phyloP scores from a whole-genome alignment of 306 rosid genomes.

The Alnus rubra region DNA sequence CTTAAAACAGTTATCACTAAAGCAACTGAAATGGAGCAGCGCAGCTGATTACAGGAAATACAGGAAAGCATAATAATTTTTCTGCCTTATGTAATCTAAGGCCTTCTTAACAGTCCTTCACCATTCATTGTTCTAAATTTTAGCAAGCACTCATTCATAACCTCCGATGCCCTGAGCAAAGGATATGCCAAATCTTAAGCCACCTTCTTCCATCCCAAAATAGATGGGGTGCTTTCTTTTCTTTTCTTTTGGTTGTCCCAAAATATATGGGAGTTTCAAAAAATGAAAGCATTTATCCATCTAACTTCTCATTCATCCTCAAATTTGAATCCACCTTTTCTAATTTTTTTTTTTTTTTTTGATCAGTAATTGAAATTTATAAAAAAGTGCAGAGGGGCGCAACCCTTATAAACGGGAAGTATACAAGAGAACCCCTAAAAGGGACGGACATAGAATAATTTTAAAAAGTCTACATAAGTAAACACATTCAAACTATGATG shows the following conservation, averaged over 20 bases:
- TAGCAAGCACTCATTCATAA: background rate
- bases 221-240: background rate
- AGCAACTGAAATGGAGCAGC: slow-evolving; percentile 4
- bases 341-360: too few species aligned
- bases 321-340: background rate
- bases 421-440: too few species aligned
- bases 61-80: background rate
- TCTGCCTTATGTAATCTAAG: background rate
- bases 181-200: background rate
- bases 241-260: background rate
- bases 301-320: background rate
- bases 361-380: too few species aligned
- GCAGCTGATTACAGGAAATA: slow-evolving; percentile 14
- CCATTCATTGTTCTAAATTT: background rate
- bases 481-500: too few species aligned
- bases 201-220: background rate
- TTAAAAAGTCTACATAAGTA: too few species aligned
- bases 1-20: background rate
- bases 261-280: background rate
- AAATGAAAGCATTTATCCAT: background rate
- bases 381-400: too few species aligned
- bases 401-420: too few species aligned
- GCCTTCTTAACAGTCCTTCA: background rate
- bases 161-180: too few species aligned
- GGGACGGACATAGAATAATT: too few species aligned